Percentiles rank a stretch among this genome's conserved stretches.
phyloP scores from a whole-genome alignment of 345 rosid species.

The Ceriops decandra region DNA sequence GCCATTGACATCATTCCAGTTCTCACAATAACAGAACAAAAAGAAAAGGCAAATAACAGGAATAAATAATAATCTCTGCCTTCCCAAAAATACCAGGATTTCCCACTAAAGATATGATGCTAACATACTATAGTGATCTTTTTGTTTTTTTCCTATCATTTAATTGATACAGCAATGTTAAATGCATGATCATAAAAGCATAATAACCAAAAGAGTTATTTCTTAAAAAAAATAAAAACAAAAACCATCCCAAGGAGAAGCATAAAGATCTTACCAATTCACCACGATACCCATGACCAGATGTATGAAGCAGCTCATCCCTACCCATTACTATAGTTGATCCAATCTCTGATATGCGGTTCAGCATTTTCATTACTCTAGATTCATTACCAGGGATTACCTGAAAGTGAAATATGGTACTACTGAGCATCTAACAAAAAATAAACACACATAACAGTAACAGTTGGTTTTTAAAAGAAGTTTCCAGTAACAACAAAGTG shows the following conservation, averaged over 20 bases:
- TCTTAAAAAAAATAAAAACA: neutral
- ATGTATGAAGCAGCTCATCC: slow-evolving; percentile 82
- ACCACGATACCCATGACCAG: slow-evolving; percentile 98
- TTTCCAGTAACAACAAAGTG: neutral
- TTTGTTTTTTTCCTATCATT: neutral
- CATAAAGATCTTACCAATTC: slow-evolving; percentile 58
- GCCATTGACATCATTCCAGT: neutral
- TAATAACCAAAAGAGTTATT: too few relatives aligned
- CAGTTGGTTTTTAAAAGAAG: too few relatives aligned
- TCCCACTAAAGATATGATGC: neutral
- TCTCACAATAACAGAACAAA: neutral
- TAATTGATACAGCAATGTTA: neutral
- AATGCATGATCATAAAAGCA: too few relatives aligned
- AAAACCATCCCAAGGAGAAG: slow-evolving; percentile 8
- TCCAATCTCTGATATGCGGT: slow-evolving; percentile 90
- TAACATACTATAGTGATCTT: too few relatives aligned
- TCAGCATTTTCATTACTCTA: slow-evolving; percentile 95
- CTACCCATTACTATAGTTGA: slow-evolving; percentile 85
- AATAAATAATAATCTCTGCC: neutral
- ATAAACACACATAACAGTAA: too few relatives aligned
- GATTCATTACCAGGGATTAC: slow-evolving; percentile 99
- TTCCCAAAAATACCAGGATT: neutral
- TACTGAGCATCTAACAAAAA: neutral
- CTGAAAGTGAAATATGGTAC: slow-evolving; percentile 36
- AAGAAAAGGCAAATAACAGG: neutral